These are phyloP conservation scores for Tolypocladium endophyticum DNA, from an alignment of 2,329 filamentous ascomycete species.

Conservation along the genomic window DNA sequence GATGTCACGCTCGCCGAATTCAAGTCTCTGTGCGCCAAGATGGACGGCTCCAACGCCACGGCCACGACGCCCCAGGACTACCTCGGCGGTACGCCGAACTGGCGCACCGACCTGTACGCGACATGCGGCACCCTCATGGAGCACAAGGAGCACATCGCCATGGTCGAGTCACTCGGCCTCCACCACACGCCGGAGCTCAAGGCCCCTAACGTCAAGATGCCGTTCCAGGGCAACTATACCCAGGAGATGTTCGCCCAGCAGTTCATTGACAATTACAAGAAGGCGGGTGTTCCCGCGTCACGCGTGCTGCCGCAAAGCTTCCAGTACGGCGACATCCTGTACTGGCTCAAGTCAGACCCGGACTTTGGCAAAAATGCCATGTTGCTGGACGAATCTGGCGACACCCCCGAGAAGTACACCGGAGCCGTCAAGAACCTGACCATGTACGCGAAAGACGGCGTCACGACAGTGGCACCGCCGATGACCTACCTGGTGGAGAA, in stretches of 20 bases:
- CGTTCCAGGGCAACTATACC: slow-evolving; percentile 53
- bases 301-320: slow-evolving; percentile 57
- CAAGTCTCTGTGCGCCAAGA: slow-evolving; percentile 58
- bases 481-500: slow-evolving; percentile 50
- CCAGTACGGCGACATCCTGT: slow-evolving; percentile 51
- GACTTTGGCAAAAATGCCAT: slow-evolving; percentile 52
- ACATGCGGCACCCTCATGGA: slow-evolving; percentile 52
- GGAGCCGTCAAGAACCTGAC: slow-evolving; percentile 47
- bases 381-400: slow-evolving; percentile 53
- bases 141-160: slow-evolving; percentile 50
- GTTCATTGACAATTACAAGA: slow-evolving; percentile 49
- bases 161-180: slow-evolving; percentile 46
- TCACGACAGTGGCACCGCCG: slow-evolving; percentile 53
- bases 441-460: slow-evolving; percentile 43
- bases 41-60: slow-evolving; percentile 52
- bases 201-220: slow-evolving; percentile 59
- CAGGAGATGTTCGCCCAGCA: slow-evolving; percentile 55
- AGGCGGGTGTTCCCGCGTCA: slow-evolving; percentile 37
- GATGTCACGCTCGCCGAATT: slow-evolving; percentile 61
- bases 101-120: slow-evolving; percentile 56
- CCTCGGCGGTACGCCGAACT: slow-evolving; percentile 47
- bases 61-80: slow-evolving; percentile 48
- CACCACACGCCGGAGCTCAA: slow-evolving; percentile 60
- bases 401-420: slow-evolving; percentile 37
- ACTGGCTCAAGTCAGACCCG: slow-evolving; percentile 55